Evolutionary conservation across 2,329 filamentous ascomycete species (phyloP).

Genomic region (Cordyceps tenuipes): DNA sequence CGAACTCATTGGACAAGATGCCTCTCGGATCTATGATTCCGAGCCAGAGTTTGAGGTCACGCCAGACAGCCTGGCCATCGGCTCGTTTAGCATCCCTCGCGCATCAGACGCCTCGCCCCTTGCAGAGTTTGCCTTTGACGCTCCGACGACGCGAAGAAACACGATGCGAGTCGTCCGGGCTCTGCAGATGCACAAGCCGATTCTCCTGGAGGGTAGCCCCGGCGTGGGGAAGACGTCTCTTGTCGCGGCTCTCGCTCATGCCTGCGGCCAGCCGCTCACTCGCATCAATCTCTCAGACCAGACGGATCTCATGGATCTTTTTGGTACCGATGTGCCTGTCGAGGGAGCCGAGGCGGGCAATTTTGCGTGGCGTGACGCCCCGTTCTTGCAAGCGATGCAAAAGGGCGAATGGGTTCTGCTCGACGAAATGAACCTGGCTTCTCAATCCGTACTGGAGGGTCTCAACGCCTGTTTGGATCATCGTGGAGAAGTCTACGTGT

Average conservation of each 20-base stretch:
- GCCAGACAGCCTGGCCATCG: conserved; percentile 51
- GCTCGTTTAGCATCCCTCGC: conserved; percentile 61
- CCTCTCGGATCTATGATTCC: conserved; percentile 56
- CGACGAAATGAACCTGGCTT: conserved; percentile 98
- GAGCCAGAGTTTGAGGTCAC: conserved; percentile 50
- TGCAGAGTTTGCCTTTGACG: conserved; percentile 58
- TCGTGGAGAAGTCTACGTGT: conserved; percentile 88
- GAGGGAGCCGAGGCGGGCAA: conserved; percentile 86
- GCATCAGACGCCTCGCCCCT: conserved; percentile 31
- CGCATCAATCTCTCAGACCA: conserved; percentile 97
- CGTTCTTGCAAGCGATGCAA: conserved; percentile 94
- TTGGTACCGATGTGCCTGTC: conserved; percentile 90
- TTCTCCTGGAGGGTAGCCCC: conserved; percentile 92
- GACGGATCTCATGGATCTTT: conserved; percentile 94
- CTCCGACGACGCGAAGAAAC: conserved; percentile 83
- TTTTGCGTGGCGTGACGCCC: conserved; percentile 92
- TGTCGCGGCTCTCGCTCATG: conserved; percentile 72
- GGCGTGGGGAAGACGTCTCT: conserved; percentile 97
- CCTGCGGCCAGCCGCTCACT: conserved; percentile 73
- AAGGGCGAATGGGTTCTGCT: conserved; percentile 92
- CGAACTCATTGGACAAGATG: conserved; percentile 54
- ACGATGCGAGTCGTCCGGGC: conserved; percentile 86
- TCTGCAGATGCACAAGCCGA: conserved; percentile 80
- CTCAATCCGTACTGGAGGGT: conserved; percentile 91
- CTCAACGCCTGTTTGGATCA: conserved; percentile 96